Evolutionary conservation across 1,284 basidiomycete genomes (phyloP).

Genomic region (Entoloma clypeatum): DNA sequence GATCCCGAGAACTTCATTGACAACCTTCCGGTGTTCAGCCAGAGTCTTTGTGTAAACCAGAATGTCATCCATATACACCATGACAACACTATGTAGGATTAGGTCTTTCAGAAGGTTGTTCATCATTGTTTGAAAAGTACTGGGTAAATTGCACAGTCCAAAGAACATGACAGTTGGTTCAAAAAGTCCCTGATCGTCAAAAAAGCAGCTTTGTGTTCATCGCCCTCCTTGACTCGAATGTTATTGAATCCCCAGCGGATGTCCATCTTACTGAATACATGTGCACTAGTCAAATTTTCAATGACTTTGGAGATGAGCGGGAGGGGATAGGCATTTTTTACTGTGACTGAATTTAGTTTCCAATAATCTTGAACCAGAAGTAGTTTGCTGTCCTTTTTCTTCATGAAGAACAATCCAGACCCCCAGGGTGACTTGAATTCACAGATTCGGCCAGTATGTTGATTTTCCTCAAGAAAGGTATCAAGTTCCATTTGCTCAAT

Average conservation of each 20-base stretch:
- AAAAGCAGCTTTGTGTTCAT: conserved; percentile 35
- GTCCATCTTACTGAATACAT: conserved; percentile 35
- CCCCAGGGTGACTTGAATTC: conserved; percentile 27
- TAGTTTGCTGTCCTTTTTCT: conserved; percentile 38
- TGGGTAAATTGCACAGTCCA: conserved; percentile 31
- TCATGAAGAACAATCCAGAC: conserved; percentile 40
- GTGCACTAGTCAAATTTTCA: conserved; percentile 24
- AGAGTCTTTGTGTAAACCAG: conserved; percentile 15
- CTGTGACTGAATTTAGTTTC: conserved; percentile 32
- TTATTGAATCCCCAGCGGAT: conserved; percentile 24
- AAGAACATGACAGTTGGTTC: conserved; percentile 34
- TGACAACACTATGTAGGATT: conserved; percentile 16
- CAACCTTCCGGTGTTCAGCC: conserved; percentile 15
- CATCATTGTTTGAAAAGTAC: conserved; percentile 28
- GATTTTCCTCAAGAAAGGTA: conserved; percentile 32
- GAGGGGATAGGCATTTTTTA: conserved; percentile 34
- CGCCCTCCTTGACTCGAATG: conserved; percentile 29
- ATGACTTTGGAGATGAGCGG: conserved; percentile 35
- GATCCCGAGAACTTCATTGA: conserved; percentile 28
- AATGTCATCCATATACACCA: conserved; percentile 22
- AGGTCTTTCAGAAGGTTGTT: conserved; percentile 22
- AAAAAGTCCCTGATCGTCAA: conserved; percentile 27
- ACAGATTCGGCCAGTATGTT: conserved; percentile 22
- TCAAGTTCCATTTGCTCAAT: conserved; percentile 12
- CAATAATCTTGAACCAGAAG: conserved; percentile 34